Conservation (phyloP, 352 stramenopile genomes). For the Globisporangium parvum region DNA sequence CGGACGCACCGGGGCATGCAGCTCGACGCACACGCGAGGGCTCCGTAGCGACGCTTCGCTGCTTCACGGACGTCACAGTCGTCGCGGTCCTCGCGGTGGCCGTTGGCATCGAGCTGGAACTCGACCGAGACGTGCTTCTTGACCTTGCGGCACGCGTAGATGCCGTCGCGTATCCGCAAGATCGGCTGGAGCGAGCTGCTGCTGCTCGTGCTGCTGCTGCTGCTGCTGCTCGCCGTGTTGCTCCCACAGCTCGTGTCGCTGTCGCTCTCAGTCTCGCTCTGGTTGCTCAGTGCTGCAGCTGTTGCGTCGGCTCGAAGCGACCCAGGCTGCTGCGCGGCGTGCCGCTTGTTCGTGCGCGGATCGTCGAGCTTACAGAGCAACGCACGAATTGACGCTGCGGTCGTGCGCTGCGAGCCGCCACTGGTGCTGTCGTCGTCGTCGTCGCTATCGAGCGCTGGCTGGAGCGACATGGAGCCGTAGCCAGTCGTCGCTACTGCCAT, state of each 20-base stretch:
- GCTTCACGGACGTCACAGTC: constrained; percentile 1
- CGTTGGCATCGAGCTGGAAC: constrained; percentile 48
- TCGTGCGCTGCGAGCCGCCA: constrained; percentile 1
- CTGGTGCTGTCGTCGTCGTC: constrained; percentile 9
- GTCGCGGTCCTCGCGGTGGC: constrained; percentile 30
- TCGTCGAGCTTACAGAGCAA: constrained; percentile 13
- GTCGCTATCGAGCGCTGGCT: constrained; percentile 5
- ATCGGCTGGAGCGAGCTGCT: constrained; percentile 54
- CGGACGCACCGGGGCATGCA: constrained; percentile 57
- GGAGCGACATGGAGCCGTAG: constrained; percentile 35
- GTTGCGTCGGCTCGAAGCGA: not conserved
- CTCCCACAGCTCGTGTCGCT: constrained; percentile 53
- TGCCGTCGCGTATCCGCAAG: constrained; percentile 40
- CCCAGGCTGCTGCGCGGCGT: constrained; percentile 1
- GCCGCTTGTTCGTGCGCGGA: constrained; percentile 6
- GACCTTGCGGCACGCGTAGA: constrained; percentile 29
- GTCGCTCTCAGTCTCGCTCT: constrained; percentile 79
- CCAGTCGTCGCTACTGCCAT: constrained; percentile 16
- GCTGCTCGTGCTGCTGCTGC: constrained; percentile 11
- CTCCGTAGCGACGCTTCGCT: constrained; percentile 18
- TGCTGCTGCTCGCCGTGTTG: constrained; percentile 18
- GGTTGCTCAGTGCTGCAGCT: constrained; percentile 20
- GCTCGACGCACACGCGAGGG: constrained; percentile 28
- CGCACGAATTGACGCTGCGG: constrained; percentile 10
- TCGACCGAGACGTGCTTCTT: constrained; percentile 67